Conservation (phyloP, 305 asterid species). For the Fraxinus angustifolia region DNA sequence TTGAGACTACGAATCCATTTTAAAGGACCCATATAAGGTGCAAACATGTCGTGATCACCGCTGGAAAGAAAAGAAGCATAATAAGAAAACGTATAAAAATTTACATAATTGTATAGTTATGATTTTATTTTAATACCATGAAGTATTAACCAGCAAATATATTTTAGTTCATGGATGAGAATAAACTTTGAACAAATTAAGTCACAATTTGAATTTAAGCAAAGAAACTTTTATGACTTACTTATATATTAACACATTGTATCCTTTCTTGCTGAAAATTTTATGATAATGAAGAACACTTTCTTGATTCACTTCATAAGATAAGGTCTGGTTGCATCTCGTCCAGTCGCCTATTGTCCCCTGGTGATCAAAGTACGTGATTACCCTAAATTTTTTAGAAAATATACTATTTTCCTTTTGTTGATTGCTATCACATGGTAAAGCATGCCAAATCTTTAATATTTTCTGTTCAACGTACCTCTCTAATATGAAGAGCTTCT, state of each 20-base stretch:
- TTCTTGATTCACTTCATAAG: neutral
- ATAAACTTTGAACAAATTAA: neutral
- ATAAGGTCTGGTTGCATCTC: conserved; percentile 29
- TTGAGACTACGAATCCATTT: conserved; percentile 35
- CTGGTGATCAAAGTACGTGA: neutral
- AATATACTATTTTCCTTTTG: neutral
- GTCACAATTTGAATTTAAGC: neutral
- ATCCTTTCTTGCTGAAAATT: conserved; percentile 8
- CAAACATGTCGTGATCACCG: conserved; percentile 42
- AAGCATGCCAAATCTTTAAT: too few relatives aligned
- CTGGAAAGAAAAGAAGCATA: conserved; percentile 6
- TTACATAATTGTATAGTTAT: neutral
- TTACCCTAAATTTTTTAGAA: neutral
- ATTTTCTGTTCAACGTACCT: too few relatives aligned
- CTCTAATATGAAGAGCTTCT: too few relatives aligned
- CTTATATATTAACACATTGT: conserved; percentile 35
- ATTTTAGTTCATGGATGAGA: neutral
- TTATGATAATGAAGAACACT: neutral
- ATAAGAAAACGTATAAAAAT: neutral
- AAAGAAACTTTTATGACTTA: neutral
- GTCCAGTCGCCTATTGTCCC: conserved; percentile 22
- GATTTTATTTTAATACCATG: neutral
- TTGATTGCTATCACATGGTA: too few relatives aligned
- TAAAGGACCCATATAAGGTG: conserved; percentile 34
- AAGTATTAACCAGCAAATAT: neutral